Evolutionary conservation across 2,329 filamentous ascomycete species (phyloP), one percentile per base, ranked within the genome.

Genomic region (Alternaria arbusti): DNA sequence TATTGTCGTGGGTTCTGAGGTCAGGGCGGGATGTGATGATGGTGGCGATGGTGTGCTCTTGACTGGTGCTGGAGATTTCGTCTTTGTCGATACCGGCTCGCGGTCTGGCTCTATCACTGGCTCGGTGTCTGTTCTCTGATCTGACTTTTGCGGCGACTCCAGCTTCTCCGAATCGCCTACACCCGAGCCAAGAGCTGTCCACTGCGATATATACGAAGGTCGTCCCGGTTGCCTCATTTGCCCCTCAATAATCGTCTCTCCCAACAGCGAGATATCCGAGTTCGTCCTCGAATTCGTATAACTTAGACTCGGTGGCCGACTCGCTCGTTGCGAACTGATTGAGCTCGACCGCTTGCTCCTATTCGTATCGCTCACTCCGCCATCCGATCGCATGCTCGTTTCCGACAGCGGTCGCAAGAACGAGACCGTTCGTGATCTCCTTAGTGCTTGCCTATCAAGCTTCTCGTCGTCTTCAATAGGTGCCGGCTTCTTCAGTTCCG

Each of bases 351-450:
- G 63, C 51, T 64, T 69, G 12, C 66, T 66, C 9, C 58, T 57
- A 12, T 40, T 52, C 1, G 54, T 47, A 1, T 75, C 70, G 3
- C 54, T 44, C 6, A 59, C 40, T 6, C 54, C 32, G 25, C 61
- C 59, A 13, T 67, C 64, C 5, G 65, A 67, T 25, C 68, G 70
- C 10, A 54, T 57, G 46, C 62, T 71, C 1, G 69, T 62, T 25
- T 76, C 70, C 2, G 74, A 74, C 0, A 71, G 46, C 17, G 75
- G 76, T 15, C 74, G 65, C 17, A 77, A 50, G 28, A 77, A 72
- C 0, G 76, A 78, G 3, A 77, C 70, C 4, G 77, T 79, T 30
- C 76, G 61, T 1, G 76, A 74, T 44, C 77, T 65, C 22, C 72
- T 66, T 8, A 76, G 44, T 7, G 60, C 47, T 5, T 70, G 66